Conservation (phyloP, 2,329 filamentous ascomycete species). For the Fusarium subglutinans region DNA sequence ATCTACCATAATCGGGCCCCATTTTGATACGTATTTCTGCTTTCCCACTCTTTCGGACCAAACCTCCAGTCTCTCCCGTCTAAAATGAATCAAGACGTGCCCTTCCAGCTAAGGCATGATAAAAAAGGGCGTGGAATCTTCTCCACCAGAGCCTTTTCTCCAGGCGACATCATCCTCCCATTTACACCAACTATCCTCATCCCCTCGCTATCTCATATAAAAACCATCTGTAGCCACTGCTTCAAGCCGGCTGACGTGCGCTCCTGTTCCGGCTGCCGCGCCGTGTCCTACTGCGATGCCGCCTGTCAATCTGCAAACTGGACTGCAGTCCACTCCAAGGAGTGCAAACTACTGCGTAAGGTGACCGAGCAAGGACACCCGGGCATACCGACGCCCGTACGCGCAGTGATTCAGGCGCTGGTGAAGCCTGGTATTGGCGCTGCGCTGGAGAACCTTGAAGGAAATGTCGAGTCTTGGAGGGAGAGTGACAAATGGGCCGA, state of each 20-base stretch:
- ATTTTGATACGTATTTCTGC: background rate
- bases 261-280: conserved; percentile 63
- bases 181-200: conserved; percentile 59
- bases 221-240: conserved; percentile 60
- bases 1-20: background rate
- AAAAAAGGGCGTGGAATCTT: conserved; percentile 58
- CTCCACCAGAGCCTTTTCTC: conserved; percentile 52
- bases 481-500: conserved; percentile 54
- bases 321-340: conserved; percentile 60
- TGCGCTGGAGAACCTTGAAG: conserved; percentile 55
- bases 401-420: conserved; percentile 63
- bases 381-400: conserved; percentile 62
- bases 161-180: conserved; percentile 57
- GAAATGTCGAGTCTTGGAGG: conserved; percentile 55
- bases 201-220: conserved; percentile 55
- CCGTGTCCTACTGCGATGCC: conserved; percentile 63
- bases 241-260: conserved; percentile 46
- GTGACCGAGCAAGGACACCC: conserved; percentile 39
- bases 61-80: no score
- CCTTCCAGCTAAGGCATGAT: conserved; percentile 42
- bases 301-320: conserved; percentile 66
- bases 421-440: conserved; percentile 49
- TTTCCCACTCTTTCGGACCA: background rate
- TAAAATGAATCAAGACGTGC: conserved; percentile 26
- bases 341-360: conserved; percentile 60